phyloP scores from a whole-genome alignment of 2,329 filamentous ascomycete species.

The Triangularia setosa region DNA sequence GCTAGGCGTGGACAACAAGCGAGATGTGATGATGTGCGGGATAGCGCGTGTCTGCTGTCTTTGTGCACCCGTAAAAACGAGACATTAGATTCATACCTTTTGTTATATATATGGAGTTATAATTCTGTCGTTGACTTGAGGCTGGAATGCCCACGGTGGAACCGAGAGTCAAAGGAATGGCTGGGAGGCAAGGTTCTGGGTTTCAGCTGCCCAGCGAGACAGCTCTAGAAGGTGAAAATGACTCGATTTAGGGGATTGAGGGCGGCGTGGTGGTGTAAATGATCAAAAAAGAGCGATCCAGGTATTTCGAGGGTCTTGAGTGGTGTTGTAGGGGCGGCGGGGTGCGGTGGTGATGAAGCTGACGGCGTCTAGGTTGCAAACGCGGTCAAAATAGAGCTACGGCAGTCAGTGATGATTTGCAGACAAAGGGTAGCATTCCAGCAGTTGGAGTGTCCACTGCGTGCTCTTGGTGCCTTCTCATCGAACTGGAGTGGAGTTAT shows the following conservation, averaged over 20 bases:
- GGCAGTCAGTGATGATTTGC: not conserved
- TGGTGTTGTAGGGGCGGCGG: not conserved
- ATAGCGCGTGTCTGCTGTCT: not conserved
- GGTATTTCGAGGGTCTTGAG: not conserved
- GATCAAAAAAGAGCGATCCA: not conserved
- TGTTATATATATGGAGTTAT: not conserved
- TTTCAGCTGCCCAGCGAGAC: not conserved
- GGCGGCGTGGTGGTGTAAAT: not conserved
- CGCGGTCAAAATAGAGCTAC: not conserved
- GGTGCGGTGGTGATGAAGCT: not conserved
- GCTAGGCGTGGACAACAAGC: not conserved
- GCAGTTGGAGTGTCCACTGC: not conserved
- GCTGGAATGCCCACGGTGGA: slow-evolving; percentile 8
- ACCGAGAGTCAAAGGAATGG: not conserved
- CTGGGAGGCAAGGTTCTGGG: not conserved
- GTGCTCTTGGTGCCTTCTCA: not conserved
- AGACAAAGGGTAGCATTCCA: not conserved
- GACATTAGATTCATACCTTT: not conserved
- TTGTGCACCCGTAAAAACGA: not conserved
- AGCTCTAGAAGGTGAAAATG: slow-evolving; percentile 6
- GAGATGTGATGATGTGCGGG: not conserved
- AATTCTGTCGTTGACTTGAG: not conserved
- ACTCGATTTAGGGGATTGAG: not conserved
- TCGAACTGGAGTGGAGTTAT: not conserved
- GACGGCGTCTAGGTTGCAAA: not conserved